These are phyloP conservation scores for Sugiyamaella paludigena DNA, from an alignment of 1,139 yeast species.

Conservation along the genomic window DNA sequence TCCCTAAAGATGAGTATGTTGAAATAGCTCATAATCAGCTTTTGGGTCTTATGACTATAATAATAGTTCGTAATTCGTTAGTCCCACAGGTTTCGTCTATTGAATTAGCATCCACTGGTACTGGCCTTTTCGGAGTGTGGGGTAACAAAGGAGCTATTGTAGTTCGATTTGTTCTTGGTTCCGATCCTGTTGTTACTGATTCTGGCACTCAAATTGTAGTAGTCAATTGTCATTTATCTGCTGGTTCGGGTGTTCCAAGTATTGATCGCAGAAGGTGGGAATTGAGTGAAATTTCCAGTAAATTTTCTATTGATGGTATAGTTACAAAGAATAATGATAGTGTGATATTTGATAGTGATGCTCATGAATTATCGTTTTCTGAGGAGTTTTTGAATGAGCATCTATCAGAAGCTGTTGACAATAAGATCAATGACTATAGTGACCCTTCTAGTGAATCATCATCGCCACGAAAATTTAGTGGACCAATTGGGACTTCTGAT, in stretches of 20 bases:
- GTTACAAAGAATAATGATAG: conserved; percentile 14
- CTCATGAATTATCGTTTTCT: conserved; percentile 18
- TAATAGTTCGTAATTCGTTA: conserved; percentile 38
- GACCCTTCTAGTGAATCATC: no score
- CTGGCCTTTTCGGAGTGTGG: conserved; percentile 56
- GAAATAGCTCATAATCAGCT: conserved; percentile 45
- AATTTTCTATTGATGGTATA: conserved; percentile 29
- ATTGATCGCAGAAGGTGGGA: conserved; percentile 45
- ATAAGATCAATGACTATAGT: no score
- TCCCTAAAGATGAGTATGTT: conserved; percentile 27
- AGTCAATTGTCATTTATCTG: conserved; percentile 66
- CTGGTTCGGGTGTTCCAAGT: conserved; percentile 59
- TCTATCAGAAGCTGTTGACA: no score
- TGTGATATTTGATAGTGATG: conserved; percentile 23
- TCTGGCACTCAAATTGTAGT: conserved; percentile 51
- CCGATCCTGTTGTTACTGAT: conserved; percentile 29
- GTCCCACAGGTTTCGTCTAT: conserved; percentile 41
- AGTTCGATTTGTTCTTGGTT: conserved; percentile 36
- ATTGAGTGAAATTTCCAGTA: conserved; percentile 41
- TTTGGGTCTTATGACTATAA: conserved; percentile 48
- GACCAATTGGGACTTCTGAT: not conserved
- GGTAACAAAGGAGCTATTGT: conserved; percentile 59
- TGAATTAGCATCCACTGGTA: conserved; percentile 47
- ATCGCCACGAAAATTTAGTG: no score
- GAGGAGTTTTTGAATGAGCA: conserved; percentile 7